Conservation (phyloP, 2,329 filamentous ascomycete species). For the Diaporthe amygdali region DNA sequence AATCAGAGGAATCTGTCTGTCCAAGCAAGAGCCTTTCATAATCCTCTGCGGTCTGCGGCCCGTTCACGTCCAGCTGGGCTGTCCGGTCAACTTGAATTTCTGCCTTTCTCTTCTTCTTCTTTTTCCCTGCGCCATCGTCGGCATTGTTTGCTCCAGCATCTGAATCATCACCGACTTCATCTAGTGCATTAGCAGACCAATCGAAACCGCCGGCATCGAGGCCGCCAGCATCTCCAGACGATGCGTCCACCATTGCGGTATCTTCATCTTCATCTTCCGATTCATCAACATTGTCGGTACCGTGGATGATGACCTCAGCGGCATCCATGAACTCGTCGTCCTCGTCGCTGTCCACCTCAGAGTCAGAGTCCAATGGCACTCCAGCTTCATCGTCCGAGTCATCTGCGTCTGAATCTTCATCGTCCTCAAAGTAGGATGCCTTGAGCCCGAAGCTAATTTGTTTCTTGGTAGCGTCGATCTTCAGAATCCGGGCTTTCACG, state of each 20-base stretch:
- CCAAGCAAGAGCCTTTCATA: slow-evolving; percentile 93
- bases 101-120: slow-evolving; percentile 79
- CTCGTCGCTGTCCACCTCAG: slow-evolving; percentile 53
- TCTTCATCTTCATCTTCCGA: slow-evolving; percentile 42
- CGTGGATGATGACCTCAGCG: slow-evolving; percentile 46
- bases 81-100: slow-evolving; percentile 87
- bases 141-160: slow-evolving; percentile 49
- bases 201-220: slow-evolving; percentile 82
- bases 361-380: slow-evolving; percentile 42
- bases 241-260: slow-evolving; percentile 48
- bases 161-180: slow-evolving; percentile 56
- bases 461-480: slow-evolving; percentile 75
- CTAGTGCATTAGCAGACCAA: slow-evolving; percentile 78
- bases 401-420: slow-evolving; percentile 52
- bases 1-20: slow-evolving; percentile 87
- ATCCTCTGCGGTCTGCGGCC: slow-evolving; percentile 88
- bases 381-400: slow-evolving; percentile 52
- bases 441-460: slow-evolving; percentile 91
- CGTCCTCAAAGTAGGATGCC: slow-evolving; percentile 82
- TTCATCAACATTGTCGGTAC: slow-evolving; percentile 44
- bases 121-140: slow-evolving; percentile 47
- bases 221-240: slow-evolving; percentile 48
- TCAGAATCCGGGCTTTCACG: slow-evolving; percentile 91
- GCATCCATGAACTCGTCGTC: slow-evolving; percentile 56
- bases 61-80: slow-evolving; percentile 86